phyloP scores from a whole-genome alignment of 2,329 filamentous ascomycete genomes.

The Cladobotryum mycophilum region DNA sequence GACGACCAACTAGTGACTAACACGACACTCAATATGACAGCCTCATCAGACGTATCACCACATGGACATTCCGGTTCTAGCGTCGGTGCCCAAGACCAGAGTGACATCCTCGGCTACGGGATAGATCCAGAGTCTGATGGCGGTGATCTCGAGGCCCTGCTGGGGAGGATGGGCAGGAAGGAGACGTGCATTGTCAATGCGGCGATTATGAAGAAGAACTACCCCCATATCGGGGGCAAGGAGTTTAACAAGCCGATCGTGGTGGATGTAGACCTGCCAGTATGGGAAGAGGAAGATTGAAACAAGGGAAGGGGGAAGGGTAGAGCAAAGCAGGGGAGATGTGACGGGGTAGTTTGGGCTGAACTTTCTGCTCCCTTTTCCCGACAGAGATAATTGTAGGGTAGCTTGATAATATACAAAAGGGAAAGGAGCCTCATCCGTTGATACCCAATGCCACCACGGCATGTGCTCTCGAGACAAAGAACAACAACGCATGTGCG shows the following conservation, averaged over 20 bases:
- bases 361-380: not conserved
- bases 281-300: constrained; percentile 35
- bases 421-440: too few species aligned
- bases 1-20: not conserved
- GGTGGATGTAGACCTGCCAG: constrained; percentile 70
- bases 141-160: constrained; percentile 35
- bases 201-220: constrained; percentile 63
- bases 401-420: too few species aligned
- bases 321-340: not conserved
- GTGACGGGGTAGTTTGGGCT: not conserved
- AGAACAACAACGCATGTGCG: too few species aligned
- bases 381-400: too few species aligned
- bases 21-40: constrained; percentile 1
- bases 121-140: constrained; percentile 33
- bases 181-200: constrained; percentile 81
- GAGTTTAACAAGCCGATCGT: constrained; percentile 73
- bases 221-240: constrained; percentile 56
- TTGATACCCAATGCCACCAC: too few species aligned
- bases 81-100: constrained; percentile 10
- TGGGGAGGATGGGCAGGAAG: constrained; percentile 38
- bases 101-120: constrained; percentile 8
- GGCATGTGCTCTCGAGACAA: too few species aligned
- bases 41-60: not conserved
- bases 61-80: constrained; percentile 12
- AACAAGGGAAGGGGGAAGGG: constrained; percentile 8